A percentile compares a stretch with the other conserved stretches of the same genome.
phyloP scores from a whole-genome alignment of 2,329 filamentous ascomycete genomes.

The Thelonectria rubi region DNA sequence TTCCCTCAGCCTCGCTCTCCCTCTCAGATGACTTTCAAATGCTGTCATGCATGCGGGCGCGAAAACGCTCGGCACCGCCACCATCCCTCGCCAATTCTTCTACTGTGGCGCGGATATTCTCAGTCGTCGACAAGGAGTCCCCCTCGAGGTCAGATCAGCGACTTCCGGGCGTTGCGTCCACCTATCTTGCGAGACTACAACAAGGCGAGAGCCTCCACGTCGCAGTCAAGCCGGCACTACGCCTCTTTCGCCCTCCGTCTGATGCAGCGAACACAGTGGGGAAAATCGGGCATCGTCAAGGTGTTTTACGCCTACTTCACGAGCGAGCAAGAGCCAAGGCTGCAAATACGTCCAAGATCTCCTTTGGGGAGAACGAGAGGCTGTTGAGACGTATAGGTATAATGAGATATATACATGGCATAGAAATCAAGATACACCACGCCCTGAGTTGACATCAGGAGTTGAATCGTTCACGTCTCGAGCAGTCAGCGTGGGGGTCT shows the following conservation, averaged over 20 bases:
- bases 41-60: constrained; percentile 67
- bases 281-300: constrained; percentile 57
- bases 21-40: constrained; percentile 69
- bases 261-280: constrained; percentile 56
- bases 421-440: too few species aligned
- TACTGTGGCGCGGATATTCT: constrained; percentile 69
- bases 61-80: constrained; percentile 70
- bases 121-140: constrained; percentile 65
- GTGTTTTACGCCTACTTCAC: constrained; percentile 60
- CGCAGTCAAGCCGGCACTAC: constrained; percentile 51
- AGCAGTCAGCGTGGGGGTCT: too few species aligned
- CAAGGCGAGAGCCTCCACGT: constrained; percentile 55
- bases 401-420: too few species aligned
- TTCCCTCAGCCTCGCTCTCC: constrained; percentile 61
- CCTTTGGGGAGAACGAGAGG: constrained; percentile 10
- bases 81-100: constrained; percentile 67
- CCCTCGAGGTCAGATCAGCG: constrained; percentile 47
- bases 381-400: neutral
- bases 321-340: constrained; percentile 10
- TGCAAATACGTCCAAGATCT: constrained; percentile 26
- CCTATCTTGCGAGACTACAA: constrained; percentile 61
- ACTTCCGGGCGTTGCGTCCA: constrained; percentile 66
- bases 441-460: too few species aligned
- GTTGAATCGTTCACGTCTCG: too few species aligned
- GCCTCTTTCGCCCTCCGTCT: constrained; percentile 55